Evolutionary conservation across 345 rosid genomes (phyloP).

Genomic region (Brassica cretica): DNA sequence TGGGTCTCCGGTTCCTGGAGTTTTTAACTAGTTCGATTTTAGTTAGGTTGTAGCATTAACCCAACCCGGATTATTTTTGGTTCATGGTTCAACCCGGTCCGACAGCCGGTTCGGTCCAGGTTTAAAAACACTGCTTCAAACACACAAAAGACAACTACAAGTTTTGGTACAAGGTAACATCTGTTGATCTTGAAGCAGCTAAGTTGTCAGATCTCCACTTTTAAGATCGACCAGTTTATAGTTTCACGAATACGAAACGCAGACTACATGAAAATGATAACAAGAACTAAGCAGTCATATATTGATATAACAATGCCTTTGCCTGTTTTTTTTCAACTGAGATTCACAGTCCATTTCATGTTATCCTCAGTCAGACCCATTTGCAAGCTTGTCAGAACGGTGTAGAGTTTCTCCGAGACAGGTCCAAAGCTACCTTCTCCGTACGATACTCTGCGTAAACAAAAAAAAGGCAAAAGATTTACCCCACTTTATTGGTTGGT

Average conservation of each 20-base stretch:
- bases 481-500: not conserved
- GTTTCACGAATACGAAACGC: not conserved
- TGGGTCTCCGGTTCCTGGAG: no score
- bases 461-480: not conserved
- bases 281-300: conserved; percentile 1
- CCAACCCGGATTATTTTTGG: no score
- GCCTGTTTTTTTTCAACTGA: conserved; percentile 35
- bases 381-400: conserved; percentile 75
- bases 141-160: not conserved
- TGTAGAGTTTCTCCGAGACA: conserved; percentile 63
- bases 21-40: no score
- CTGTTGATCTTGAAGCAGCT: conserved; percentile 18
- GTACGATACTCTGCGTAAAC: conserved; percentile 62
- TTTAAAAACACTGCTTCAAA: not conserved
- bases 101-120: no score
- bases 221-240: not conserved
- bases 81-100: no score
- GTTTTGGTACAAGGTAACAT: conserved; percentile 4
- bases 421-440: conserved; percentile 71
- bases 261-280: conserved; percentile 3
- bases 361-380: conserved; percentile 84
- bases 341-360: conserved; percentile 84
- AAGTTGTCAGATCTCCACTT: conserved; percentile 8
- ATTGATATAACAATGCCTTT: conserved; percentile 10
- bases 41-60: no score